Evolutionary conservation across 495 filamentous ascomycete genomes (phyloP).

Genomic region (Penicillium cinerascens): DNA sequence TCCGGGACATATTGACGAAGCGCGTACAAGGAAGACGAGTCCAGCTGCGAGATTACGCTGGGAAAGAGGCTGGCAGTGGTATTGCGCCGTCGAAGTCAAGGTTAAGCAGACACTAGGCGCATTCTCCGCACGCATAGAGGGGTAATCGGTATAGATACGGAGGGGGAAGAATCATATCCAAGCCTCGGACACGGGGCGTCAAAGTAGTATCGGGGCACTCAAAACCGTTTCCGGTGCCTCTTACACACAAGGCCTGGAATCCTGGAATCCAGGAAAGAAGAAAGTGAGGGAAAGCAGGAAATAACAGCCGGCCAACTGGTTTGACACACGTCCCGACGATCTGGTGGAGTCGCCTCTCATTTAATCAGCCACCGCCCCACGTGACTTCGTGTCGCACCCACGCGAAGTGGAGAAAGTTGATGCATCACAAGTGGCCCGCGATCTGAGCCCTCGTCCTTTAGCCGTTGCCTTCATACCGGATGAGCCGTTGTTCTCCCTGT

Average conservation of each 20-base stretch:
- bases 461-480: background rate
- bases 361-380: conserved; percentile 12
- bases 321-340: conserved; percentile 16
- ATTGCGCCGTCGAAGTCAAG: background rate
- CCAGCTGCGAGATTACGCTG: background rate
- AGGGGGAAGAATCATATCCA: background rate
- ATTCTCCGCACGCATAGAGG: conserved; percentile 6
- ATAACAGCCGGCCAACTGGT: conserved; percentile 14
- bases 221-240: conserved; percentile 1
- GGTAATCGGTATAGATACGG: conserved; percentile 2
- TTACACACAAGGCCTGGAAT: background rate
- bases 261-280: background rate
- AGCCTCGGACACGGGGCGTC: background rate
- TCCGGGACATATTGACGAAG: conserved; percentile 13
- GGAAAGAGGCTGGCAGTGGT: background rate
- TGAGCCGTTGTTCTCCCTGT: background rate
- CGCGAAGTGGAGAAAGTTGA: conserved; percentile 27
- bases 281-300: conserved; percentile 7
- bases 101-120: background rate
- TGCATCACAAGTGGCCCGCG: conserved; percentile 14
- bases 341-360: conserved; percentile 15
- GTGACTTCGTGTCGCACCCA: conserved; percentile 32
- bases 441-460: conserved; percentile 6
- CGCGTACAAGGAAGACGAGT: background rate
- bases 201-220: background rate